Base-by-base conservation (phyloP, 2,329 filamentous ascomycete genomes). In the Ciborinia camelliae region DNA sequence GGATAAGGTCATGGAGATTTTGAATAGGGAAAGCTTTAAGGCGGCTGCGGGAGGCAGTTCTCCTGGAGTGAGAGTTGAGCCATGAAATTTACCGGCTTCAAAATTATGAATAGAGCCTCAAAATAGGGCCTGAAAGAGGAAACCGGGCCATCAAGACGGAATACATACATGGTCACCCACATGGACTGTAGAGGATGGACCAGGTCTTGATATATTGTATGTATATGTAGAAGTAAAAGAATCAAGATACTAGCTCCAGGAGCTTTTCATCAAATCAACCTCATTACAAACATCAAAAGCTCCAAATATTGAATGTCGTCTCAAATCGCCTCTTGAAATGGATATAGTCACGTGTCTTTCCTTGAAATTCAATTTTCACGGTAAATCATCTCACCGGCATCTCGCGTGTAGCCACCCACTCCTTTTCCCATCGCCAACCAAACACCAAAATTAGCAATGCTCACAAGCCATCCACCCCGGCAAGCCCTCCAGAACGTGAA, bases 1-100 rank as follows among this genome's bases (percentile, higher is more conserved):
- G 8, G 79, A 84, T 67, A 83, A 84, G 73, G 80, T 86, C 28
- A 81, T 86, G 72, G 82, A 87, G 73, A 73, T 86, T 43, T 77
- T 89, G 62, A 81, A 79, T 63, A 80, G 76, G 65, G 79, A 84
- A 72, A 80, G 80, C 64, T 82, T 82, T 71, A 69, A 69, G 50
- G 65, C 68, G 53, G 68, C 73, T 32, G 66, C 59, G 39, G 71
- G 72, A 64, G 70, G 69, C 23, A 72, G 67, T 62, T 68, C 71
- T n/a, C 74, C 73, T 37, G 71, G 73, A 66, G 55, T 60, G 23
- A 68, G 64, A 52, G 45, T 50, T 12, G 62, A 63, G 45, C 52
- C 52, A 43, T 63, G 51, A 63, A n/a, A 4, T 15, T 6, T 7
- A 1, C 4, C 26, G 9, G 15, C 14, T 30, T 23, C 23, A 39